Evolutionary conservation across 73 alveolate species (phyloP).

Genomic region (Tetrahymena malaccensis): DNA sequence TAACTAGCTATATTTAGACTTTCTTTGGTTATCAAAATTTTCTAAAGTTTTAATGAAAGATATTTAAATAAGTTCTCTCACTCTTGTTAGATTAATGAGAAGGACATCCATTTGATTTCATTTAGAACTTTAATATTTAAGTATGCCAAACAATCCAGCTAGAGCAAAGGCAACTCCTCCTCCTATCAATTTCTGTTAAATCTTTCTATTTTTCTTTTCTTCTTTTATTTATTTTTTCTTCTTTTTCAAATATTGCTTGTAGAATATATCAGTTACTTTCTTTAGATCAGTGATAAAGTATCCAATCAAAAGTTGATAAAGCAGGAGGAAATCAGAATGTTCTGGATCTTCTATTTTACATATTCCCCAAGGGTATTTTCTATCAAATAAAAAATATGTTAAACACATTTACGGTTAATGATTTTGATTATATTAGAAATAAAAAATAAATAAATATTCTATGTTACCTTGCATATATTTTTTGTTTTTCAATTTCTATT

Average conservation of each 20-base stretch:
- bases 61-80: too few species aligned
- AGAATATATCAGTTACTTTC: not conserved
- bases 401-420: not conserved
- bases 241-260: not conserved
- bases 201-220: not conserved
- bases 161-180: not conserved
- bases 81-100: too few species aligned
- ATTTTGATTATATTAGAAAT: not conserved
- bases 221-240: not conserved
- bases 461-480: constrained; percentile 27
- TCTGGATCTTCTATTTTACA: constrained; percentile 28
- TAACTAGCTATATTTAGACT: too few species aligned
- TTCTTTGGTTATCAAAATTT: too few species aligned
- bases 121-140: not conserved
- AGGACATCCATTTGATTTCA: not conserved
- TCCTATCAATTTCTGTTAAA: not conserved
- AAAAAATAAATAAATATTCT: not conserved
- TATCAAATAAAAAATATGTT: not conserved
- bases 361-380: constrained; percentile 43
- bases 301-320: constrained; percentile 20
- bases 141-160: not conserved
- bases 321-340: constrained; percentile 25
- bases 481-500: constrained; percentile 8
- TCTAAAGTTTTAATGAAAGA: not conserved
- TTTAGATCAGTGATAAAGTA: constrained; percentile 7